These are phyloP conservation scores for Capronia epimyces DNA, from an alignment of 2,329 filamentous ascomycete species.

Conservation along the genomic window DNA sequence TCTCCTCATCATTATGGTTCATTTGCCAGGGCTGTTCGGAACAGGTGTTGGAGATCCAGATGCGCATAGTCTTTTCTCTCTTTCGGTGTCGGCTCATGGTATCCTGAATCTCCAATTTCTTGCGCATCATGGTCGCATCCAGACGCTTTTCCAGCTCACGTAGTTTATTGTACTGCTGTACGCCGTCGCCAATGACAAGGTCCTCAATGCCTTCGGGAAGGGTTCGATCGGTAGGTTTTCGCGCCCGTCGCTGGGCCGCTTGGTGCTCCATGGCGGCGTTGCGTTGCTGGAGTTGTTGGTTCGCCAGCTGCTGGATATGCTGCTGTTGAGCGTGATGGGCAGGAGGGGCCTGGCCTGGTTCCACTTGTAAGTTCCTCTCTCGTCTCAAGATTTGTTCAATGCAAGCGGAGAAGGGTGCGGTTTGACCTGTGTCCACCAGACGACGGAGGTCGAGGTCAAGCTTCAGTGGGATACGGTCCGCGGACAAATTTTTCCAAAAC, in stretches of 20 bases:
- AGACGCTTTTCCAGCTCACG: conserved; percentile 81
- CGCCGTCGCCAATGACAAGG: conserved; percentile 73
- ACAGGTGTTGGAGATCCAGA: conserved; percentile 93
- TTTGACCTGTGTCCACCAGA: conserved; percentile 4
- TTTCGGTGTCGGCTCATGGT: conserved; percentile 68
- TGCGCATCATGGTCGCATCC: conserved; percentile 90
- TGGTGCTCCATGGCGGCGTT: conserved; percentile 29
- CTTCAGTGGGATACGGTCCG: neutral
- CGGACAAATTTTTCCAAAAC: neutral
- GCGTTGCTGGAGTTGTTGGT: conserved; percentile 26
- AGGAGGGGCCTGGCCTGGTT: conserved; percentile 22
- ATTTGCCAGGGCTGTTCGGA: conserved; percentile 92
- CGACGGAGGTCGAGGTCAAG: neutral
- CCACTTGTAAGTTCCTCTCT: neutral
- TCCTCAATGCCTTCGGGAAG: conserved; percentile 86
- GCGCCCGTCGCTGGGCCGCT: conserved; percentile 67
- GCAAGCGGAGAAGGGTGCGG: neutral
- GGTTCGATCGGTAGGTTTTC: conserved; percentile 90
- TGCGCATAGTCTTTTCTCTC: conserved; percentile 75
- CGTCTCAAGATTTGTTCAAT: neutral
- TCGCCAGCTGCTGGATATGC: conserved; percentile 26
- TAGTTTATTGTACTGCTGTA: conserved; percentile 73
- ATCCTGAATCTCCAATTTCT: conserved; percentile 85
- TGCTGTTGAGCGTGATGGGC: conserved; percentile 25
- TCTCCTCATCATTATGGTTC: conserved; percentile 59